Conservation (phyloP, 23 red algal genomes). For the Cyanidioschyzon merolae region DNA sequence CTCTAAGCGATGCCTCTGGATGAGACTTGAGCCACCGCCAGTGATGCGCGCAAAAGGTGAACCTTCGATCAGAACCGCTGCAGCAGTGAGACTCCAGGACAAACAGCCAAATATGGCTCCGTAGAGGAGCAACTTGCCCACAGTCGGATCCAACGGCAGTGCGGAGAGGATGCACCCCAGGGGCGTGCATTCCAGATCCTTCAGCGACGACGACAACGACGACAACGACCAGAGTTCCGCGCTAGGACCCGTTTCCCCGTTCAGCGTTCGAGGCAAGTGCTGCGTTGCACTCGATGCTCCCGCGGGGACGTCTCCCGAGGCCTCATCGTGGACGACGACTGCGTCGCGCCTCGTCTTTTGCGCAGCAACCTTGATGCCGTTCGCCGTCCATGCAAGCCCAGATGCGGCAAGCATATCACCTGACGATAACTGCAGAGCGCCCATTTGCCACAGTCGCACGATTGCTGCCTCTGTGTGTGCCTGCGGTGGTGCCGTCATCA, state of each 20-base stretch:
- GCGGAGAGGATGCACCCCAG: slow-evolving; percentile 50
- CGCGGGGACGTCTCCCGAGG: neutral
- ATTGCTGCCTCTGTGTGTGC: neutral
- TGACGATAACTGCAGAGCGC: neutral
- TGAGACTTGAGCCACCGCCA: slow-evolving; percentile 36
- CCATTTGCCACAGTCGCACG: neutral
- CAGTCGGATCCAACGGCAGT: slow-evolving; percentile 58
- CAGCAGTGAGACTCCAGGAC: slow-evolving; percentile 45
- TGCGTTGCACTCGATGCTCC: neutral
- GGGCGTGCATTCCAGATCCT: slow-evolving; percentile 29
- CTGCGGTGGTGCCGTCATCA: neutral
- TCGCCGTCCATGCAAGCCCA: neutral
- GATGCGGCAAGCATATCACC: neutral
- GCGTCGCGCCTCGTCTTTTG: neutral
- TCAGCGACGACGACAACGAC: neutral
- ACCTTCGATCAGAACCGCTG: slow-evolving; percentile 42
- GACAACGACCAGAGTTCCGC: neutral
- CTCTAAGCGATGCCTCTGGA: slow-evolving; percentile 29
- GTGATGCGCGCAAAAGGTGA: slow-evolving; percentile 34
- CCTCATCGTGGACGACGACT: neutral
- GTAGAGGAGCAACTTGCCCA: slow-evolving; percentile 72
- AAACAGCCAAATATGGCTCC: slow-evolving; percentile 56
- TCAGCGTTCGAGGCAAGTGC: no score
- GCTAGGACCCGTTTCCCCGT: neutral
- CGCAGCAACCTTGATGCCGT: neutral